Percentiles rank a stretch among this genome's conserved stretches.
Evolutionary conservation across 345 rosid species (phyloP).

Genomic region (Brassica nigra): DNA sequence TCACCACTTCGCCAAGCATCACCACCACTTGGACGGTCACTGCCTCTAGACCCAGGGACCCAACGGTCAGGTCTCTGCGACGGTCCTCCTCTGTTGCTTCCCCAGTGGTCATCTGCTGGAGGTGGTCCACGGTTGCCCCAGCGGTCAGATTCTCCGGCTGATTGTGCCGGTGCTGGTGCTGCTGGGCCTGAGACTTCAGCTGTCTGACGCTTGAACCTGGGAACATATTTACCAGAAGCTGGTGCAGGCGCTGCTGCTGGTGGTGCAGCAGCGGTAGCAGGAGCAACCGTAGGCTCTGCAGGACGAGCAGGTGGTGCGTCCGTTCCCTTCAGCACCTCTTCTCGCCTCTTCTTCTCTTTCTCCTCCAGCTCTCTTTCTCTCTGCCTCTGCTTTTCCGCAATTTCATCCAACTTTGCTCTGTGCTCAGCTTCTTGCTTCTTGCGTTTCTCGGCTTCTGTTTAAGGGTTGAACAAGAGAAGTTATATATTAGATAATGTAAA

Average conservation of each 20-base stretch:
- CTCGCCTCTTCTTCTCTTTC: constrained; percentile 64
- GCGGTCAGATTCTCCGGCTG: constrained; percentile 51
- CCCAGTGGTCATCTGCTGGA: constrained; percentile 54
- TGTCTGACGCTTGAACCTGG: constrained; percentile 50
- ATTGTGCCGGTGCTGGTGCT: constrained; percentile 22
- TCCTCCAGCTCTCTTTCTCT: constrained; percentile 85
- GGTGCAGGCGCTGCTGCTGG: constrained; percentile 39
- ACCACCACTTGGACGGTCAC: constrained; percentile 53
- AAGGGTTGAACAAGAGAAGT: background rate
- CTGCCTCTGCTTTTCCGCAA: constrained; percentile 89
- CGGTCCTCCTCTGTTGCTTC: constrained; percentile 40
- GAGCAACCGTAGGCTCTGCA: constrained; percentile 47
- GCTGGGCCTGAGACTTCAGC: constrained; percentile 39
- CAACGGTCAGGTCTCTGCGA: constrained; percentile 50
- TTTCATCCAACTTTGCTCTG: constrained; percentile 83
- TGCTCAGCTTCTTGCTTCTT: constrained; percentile 77
- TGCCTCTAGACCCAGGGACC: constrained; percentile 50
- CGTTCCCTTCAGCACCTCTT: constrained; percentile 54
- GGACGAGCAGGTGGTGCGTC: constrained; percentile 51
- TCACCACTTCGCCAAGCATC: constrained; percentile 62
- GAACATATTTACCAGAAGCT: constrained; percentile 69
- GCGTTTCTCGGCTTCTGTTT: constrained; percentile 80
- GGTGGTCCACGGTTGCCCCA: constrained; percentile 50
- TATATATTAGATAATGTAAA: background rate
- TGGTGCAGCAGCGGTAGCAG: constrained; percentile 1